Evolutionary conservation across 2,329 filamentous ascomycete species (phyloP).

Genomic region (Setomelanomma holmii): DNA sequence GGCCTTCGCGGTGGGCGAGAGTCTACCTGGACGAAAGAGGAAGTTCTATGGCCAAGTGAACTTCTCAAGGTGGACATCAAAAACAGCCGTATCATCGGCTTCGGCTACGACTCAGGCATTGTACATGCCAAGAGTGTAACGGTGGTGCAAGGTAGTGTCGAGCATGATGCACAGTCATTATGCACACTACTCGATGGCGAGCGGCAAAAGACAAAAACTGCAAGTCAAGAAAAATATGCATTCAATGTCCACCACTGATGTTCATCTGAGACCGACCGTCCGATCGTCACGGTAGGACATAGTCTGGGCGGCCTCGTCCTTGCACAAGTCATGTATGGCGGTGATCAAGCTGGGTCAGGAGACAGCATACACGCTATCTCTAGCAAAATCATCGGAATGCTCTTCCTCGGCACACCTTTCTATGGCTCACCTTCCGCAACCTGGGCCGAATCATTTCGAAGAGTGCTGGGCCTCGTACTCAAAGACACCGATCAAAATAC

Average conservation of each 20-base stretch:
- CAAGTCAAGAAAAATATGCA: neutral
- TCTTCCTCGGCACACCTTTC: neutral
- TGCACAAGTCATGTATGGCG: conserved; percentile 12
- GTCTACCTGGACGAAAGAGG: neutral
- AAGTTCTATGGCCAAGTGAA: neutral
- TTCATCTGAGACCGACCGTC: conserved; percentile 9
- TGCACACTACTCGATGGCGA: neutral
- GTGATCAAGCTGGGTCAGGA: conserved; percentile 6
- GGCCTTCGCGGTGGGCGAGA: neutral
- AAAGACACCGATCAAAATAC: neutral
- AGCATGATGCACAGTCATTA: neutral
- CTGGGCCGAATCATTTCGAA: neutral
- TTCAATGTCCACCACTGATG: no score
- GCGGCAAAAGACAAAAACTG: neutral
- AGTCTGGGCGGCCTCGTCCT: conserved; percentile 15
- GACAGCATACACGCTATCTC: conserved; percentile 1
- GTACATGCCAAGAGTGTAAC: neutral
- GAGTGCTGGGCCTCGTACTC: neutral
- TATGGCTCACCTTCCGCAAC: neutral
- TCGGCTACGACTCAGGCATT: neutral
- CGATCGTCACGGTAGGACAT: conserved; percentile 10
- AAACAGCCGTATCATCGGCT: neutral
- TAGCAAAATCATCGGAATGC: neutral
- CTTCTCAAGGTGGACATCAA: neutral
- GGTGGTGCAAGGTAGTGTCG: neutral